Conservation (phyloP, 2,329 filamentous ascomycete species). For the Fusarium poae region DNA sequence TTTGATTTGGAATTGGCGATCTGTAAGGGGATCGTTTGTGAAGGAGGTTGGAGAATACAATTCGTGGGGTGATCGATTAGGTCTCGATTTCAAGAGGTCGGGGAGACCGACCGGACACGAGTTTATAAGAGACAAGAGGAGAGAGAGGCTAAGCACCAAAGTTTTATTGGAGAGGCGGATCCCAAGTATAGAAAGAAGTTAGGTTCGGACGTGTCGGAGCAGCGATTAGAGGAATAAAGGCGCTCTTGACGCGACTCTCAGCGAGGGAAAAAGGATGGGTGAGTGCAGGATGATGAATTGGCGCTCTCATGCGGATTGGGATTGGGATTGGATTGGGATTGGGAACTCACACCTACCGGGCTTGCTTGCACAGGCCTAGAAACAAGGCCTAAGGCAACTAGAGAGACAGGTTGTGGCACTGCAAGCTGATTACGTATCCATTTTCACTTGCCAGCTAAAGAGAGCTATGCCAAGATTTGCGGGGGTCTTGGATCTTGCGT, state of each 20-base stretch:
- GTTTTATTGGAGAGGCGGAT: conserved; percentile 17
- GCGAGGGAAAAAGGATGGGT: conserved; percentile 15
- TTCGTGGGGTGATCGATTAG: conserved; percentile 43
- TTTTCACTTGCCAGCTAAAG: conserved; percentile 38
- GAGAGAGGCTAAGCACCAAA: conserved; percentile 18
- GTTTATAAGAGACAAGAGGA: conserved; percentile 27
- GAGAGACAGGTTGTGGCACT: conserved; percentile 34
- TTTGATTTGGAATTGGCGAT: conserved; percentile 31
- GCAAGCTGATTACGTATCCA: conserved; percentile 44
- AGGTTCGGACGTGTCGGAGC: conserved; percentile 5
- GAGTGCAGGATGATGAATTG: conserved; percentile 42
- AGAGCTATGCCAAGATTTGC: conserved; percentile 38
- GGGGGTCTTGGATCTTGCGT: conserved; percentile 23
- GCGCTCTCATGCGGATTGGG: conserved; percentile 38
- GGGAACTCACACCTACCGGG: neutral
- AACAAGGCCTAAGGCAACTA: conserved; percentile 33
- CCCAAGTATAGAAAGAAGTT: conserved; percentile 7
- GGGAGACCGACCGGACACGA: conserved; percentile 41
- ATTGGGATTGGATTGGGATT: conserved; percentile 19
- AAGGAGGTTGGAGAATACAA: conserved; percentile 39
- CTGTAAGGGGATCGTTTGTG: conserved; percentile 27
- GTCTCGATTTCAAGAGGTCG: conserved; percentile 41
- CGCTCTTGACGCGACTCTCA: conserved; percentile 37
- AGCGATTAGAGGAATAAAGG: conserved; percentile 24
- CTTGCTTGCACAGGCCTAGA: conserved; percentile 9